Conservation (phyloP, 164 flowering plant genomes). For the Euptelea pleiosperma region DNA sequence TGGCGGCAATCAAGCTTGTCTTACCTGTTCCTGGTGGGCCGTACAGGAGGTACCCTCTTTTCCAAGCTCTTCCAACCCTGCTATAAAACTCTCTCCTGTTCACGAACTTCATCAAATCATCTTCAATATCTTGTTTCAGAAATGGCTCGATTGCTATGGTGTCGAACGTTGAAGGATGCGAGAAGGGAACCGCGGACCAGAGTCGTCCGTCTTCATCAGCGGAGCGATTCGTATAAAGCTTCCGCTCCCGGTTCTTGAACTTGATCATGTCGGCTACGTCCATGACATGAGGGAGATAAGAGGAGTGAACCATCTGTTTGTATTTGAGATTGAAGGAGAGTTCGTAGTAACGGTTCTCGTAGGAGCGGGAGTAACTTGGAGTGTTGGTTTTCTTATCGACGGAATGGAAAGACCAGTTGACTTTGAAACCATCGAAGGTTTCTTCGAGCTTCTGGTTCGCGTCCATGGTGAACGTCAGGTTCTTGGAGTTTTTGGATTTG, state of each 20-base stretch:
- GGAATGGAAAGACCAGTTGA: conserved; percentile 22
- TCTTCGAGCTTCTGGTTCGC: conserved; percentile 24
- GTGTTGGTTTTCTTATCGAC: conserved; percentile 20
- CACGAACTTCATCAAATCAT: conserved; percentile 27
- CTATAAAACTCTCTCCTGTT: conserved; percentile 21
- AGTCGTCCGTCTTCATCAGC: conserved; percentile 14
- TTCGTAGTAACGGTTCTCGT: conserved; percentile 18
- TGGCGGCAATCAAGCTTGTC: conserved; percentile 37
- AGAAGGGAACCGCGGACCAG: conserved; percentile 25
- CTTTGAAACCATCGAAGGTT: conserved; percentile 15
- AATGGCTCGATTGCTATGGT: conserved; percentile 24
- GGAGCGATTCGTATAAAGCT: conserved; percentile 25
- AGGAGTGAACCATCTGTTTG: conserved; percentile 14
- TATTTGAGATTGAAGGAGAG: conserved; percentile 21
- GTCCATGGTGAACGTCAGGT: conserved; percentile 21
- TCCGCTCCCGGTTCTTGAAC: conserved; percentile 27
- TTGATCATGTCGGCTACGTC: conserved; percentile 22
- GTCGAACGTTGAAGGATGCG: conserved; percentile 27
- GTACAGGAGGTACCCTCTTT: conserved; percentile 33
- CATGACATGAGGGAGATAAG: conserved; percentile 25
- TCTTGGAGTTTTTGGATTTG: conserved; percentile 25
- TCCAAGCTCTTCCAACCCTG: conserved; percentile 36
- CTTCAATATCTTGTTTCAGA: conserved; percentile 22
- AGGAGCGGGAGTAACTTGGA: conserved; percentile 4
- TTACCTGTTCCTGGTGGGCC: conserved; percentile 36